Evolutionary conservation across 352 stramenopile species (phyloP).

Genomic region (Phytophthora pistaciae): DNA sequence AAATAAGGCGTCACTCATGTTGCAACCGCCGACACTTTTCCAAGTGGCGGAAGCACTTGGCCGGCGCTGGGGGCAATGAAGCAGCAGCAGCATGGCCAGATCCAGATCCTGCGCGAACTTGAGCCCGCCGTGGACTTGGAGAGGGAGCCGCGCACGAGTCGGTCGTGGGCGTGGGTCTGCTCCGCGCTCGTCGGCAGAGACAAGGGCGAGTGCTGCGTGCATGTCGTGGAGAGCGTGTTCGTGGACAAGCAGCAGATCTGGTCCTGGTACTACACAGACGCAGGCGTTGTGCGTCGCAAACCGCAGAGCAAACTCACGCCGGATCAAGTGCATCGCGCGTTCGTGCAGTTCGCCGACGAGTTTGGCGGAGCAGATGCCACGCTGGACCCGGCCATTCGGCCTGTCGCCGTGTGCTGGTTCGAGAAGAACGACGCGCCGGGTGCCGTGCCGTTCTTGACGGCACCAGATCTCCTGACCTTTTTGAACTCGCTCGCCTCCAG

Average conservation of each 20-base stretch:
- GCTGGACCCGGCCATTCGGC: conserved; percentile 29
- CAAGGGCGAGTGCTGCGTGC: conserved; percentile 58
- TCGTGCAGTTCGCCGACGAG: conserved; percentile 39
- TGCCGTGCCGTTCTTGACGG: conserved; percentile 57
- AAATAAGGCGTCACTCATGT: conserved; percentile 7
- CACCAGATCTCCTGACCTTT: conserved; percentile 55
- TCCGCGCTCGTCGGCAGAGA: conserved; percentile 69
- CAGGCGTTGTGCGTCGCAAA: conserved; percentile 70
- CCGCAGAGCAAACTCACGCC: conserved; percentile 57
- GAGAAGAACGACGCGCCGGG: conserved; percentile 56
- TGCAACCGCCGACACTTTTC: conserved; percentile 26
- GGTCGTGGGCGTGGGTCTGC: conserved; percentile 79
- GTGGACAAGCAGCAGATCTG: conserved; percentile 82
- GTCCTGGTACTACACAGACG: conserved; percentile 74
- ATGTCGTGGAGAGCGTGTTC: conserved; percentile 78
- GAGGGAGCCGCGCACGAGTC: conserved; percentile 49
- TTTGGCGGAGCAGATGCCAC: neutral
- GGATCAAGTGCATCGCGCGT: conserved; percentile 49
- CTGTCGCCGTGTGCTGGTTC: conserved; percentile 72
- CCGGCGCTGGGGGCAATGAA: conserved; percentile 13
- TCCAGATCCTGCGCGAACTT: conserved; percentile 64
- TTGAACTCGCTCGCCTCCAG: conserved; percentile 52
- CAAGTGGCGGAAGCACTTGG: conserved; percentile 1
- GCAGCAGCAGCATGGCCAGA: conserved; percentile 27
- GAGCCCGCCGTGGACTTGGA: conserved; percentile 63